Evolutionary conservation across 1,284 basidiomycete species (phyloP).

Genomic region (Boletus albobrunnescens): DNA sequence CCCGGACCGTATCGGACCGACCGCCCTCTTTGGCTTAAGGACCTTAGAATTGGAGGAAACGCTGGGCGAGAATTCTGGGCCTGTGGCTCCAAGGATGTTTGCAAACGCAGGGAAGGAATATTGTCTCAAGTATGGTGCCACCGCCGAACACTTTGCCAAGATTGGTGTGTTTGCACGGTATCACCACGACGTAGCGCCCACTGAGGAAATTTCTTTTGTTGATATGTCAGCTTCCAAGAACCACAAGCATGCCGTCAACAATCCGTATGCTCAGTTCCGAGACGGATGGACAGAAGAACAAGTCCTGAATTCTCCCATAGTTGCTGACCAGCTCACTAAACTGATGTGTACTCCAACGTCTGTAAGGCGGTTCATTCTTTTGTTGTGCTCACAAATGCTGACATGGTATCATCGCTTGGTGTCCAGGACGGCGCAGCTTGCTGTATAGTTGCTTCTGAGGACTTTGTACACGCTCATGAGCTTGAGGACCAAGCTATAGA

Average conservation of each 20-base stretch:
- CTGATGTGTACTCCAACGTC: conserved; percentile 89
- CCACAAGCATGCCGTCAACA: conserved; percentile 77
- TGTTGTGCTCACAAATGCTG: too few relatives aligned
- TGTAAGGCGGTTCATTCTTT: conserved; percentile 39
- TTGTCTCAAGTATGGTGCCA: conserved; percentile 71
- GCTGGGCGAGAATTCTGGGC: conserved; percentile 64
- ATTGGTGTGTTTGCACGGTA: conserved; percentile 67
- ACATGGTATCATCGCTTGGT: too few relatives aligned
- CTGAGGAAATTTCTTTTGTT: conserved; percentile 1
- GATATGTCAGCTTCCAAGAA: conserved; percentile 69
- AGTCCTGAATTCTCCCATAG: conserved; percentile 60
- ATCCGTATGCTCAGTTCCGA: conserved; percentile 85
- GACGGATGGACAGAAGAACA: conserved; percentile 72
- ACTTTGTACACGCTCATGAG: conserved; percentile 71
- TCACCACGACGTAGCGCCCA: too few relatives aligned
- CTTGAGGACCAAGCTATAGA: conserved; percentile 87
- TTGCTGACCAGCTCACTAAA: conserved; percentile 74
- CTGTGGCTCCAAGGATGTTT: conserved; percentile 71
- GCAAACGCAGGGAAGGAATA: conserved; percentile 78
- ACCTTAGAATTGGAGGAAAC: conserved; percentile 54
- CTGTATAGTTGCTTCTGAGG: conserved; percentile 75
- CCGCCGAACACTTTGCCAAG: conserved; percentile 65
- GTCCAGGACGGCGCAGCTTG: conserved; percentile 78
- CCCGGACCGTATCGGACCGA: conserved; percentile 66
- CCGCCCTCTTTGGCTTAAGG: conserved; percentile 43